Conservation (phyloP, 2,329 filamentous ascomycete genomes). For the Myriangium duriaei region DNA sequence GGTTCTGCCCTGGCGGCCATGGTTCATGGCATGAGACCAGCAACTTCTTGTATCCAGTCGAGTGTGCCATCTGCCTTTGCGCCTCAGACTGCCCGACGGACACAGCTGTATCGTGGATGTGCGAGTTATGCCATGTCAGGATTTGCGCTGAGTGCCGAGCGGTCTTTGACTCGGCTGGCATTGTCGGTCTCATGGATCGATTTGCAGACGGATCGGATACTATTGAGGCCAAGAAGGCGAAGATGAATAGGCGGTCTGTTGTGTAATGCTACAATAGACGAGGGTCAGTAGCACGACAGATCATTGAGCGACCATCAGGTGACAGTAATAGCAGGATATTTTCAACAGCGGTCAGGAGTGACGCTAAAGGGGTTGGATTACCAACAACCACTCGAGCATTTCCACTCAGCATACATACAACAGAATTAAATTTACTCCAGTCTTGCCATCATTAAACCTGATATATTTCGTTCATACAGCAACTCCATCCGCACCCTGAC, state of each 20-base stretch:
- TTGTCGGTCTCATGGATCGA: conserved; percentile 1
- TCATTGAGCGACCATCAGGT: too few relatives aligned
- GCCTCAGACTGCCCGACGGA: conserved; percentile 4
- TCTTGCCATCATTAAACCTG: background rate
- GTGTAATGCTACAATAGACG: too few relatives aligned
- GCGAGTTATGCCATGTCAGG: conserved; percentile 6
- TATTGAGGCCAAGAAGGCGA: conserved; percentile 1
- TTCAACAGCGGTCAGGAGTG: too few relatives aligned
- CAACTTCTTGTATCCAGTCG: conserved; percentile 6
- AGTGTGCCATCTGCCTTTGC: conserved; percentile 8
- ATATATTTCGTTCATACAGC: background rate
- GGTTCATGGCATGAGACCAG: conserved; percentile 3
- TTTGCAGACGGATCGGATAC: background rate
- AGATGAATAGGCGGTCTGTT: background rate
- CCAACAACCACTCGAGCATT: background rate
- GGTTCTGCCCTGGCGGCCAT: conserved; percentile 1
- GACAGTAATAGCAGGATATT: too few relatives aligned
- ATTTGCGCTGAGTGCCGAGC: conserved; percentile 9
- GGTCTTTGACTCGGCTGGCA: conserved; percentile 3
- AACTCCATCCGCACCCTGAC: conserved; percentile 13
- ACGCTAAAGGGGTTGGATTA: background rate
- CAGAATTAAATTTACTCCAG: background rate
- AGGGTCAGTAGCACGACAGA: too few relatives aligned
- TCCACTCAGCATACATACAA: background rate
- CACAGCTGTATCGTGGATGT: conserved; percentile 5